Base-by-base conservation (phyloP, 139 green algal genomes). In the Nannochloris sp. region DNA sequence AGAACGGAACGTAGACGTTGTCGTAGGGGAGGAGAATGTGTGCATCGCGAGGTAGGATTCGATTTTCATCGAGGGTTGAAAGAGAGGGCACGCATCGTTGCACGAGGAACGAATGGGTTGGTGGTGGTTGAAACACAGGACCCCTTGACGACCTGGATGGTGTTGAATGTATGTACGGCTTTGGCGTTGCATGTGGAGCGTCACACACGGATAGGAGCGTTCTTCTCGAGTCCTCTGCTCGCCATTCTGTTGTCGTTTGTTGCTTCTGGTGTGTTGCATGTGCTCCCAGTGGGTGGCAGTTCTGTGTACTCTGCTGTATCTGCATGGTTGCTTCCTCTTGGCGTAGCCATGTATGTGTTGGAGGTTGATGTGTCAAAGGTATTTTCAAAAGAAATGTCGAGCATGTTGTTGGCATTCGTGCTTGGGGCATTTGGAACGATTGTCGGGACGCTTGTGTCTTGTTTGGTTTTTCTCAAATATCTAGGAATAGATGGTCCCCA, bases 291-390 rank as follows among this genome's bases (percentile, higher is more conserved):
- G 4, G 65, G 56, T 0, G 33, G 8, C 11, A 40, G 33, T 12
- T 40, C 33, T 12, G 33, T 40, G 33, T 85, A 85, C 20, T 81
- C 79, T 28, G 59, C 59, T 11, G 67, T 88, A 4, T 88, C 72
- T 75, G 29, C n/a, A 2, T 72, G 67, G 30, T 3, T 87, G 12
- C 83, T 92, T 84, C 85, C 85, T 0, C 36, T 85, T 31, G 82
- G 74, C 1, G 79, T 83, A 0, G 82, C 79, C 2, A 77, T 83
- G 31, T 85, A 14, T 33, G 16, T 61, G 8, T 31, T 70, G 20
- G 49, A 62, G 53, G 29, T 10, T 45, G 6, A 48, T n/a, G 14
- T 58, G 20, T 6, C 28, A 67, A 77, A 74, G 56, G 68, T 89
- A 2, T n/a, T 57, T 1, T 5, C 29, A 16, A 67, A 59, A 23